Conservation (phyloP, 352 stramenopile species). For the Phytophthora ohioensis region DNA sequence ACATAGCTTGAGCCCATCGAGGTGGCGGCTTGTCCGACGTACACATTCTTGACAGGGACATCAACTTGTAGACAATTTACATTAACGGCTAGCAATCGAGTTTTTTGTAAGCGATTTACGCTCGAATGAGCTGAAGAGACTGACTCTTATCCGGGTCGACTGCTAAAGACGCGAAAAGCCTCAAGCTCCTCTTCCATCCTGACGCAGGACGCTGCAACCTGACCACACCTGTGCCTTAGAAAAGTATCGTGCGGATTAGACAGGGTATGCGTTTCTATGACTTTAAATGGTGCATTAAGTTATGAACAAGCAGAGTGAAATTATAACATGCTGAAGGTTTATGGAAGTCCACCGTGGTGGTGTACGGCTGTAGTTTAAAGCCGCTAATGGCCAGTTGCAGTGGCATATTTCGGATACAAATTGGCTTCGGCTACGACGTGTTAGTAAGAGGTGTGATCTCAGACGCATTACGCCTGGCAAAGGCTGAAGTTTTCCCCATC, state of each 20-base stretch:
- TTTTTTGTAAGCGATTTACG: neutral
- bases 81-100: neutral
- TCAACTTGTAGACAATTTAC: neutral
- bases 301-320: neutral
- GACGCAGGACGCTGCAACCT: constrained; percentile 5
- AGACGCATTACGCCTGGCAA: constrained; percentile 9
- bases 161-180: constrained; percentile 17
- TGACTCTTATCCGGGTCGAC: constrained; percentile 24
- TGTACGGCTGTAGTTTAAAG: neutral
- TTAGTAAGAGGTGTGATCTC: neutral
- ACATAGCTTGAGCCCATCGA: constrained; percentile 8
- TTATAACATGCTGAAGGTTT: constrained; percentile 14
- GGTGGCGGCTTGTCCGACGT: neutral
- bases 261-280: neutral
- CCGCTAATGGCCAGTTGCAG: constrained; percentile 17
- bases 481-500: neutral
- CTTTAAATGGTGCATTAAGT: neutral
- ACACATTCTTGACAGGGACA: neutral
- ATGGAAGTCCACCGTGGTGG: neutral
- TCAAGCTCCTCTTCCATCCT: constrained; percentile 25
- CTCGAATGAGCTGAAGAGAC: constrained; percentile 7
- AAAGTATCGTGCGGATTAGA: neutral
- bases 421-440: no score
- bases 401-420: no score
- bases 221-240: neutral